Conservation (phyloP, 192 early-diverging fungal species). For the Rhizophlyctis rosea region DNA sequence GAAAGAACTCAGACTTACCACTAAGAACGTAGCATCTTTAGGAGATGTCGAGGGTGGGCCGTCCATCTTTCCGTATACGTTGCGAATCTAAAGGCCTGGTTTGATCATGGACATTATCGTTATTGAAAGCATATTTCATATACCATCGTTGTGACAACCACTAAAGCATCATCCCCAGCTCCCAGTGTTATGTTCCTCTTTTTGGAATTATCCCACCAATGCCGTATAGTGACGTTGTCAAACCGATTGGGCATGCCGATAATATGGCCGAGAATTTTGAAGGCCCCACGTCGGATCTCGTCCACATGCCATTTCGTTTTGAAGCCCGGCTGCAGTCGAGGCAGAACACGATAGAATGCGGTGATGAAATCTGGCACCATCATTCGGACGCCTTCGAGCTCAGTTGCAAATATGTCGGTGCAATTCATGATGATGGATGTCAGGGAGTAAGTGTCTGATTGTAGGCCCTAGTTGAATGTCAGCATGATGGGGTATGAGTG, state of each 20-base stretch:
- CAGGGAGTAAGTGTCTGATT: constrained; percentile 52
- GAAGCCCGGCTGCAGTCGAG: constrained; percentile 29
- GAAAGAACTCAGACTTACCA: constrained; percentile 7
- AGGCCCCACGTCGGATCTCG: constrained; percentile 63
- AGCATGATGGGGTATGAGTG: not conserved
- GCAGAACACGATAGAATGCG: constrained; percentile 62
- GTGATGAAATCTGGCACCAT: constrained; percentile 72
- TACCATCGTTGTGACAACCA: too few species aligned
- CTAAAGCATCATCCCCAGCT: too few species aligned
- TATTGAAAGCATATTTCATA: too few species aligned
- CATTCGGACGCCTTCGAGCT: constrained; percentile 69
- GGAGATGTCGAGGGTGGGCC: too few species aligned
- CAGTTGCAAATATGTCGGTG: constrained; percentile 57
- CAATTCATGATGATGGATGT: constrained; percentile 68
- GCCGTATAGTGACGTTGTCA: constrained; percentile 53
- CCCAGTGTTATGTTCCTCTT: too few species aligned
- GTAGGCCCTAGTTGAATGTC: constrained; percentile 40
- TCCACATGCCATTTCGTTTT: constrained; percentile 46
- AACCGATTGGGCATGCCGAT: constrained; percentile 71
- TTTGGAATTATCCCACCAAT: constrained; percentile 8
- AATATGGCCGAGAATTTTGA: constrained; percentile 60
- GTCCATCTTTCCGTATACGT: too few species aligned
- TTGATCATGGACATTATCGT: too few species aligned
- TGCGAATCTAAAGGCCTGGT: too few species aligned
- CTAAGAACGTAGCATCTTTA: not conserved